These are phyloP conservation scores for Tothia fuscella DNA, from an alignment of 2,329 filamentous ascomycete genomes.

Conservation along the genomic window DNA sequence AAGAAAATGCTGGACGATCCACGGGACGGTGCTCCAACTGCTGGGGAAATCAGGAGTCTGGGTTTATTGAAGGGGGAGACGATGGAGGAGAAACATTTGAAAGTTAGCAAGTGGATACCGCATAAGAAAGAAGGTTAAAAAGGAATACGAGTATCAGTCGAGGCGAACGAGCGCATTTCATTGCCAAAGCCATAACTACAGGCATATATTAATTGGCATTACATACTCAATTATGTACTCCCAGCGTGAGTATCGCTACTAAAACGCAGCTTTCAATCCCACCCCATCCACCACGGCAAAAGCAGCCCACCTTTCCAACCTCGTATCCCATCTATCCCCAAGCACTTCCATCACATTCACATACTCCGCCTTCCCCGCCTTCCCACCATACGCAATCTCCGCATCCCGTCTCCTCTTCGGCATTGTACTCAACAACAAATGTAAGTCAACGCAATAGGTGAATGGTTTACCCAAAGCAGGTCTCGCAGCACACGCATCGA, in stretches of 20 bases:
- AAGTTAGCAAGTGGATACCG: conserved; percentile 13
- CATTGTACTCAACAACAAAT: conserved; percentile 28
- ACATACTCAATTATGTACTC: too few relatives aligned
- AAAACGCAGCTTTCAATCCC: neutral
- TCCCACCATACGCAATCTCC: conserved; percentile 18
- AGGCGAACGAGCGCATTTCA: too few relatives aligned
- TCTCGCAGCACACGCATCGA: conserved; percentile 24
- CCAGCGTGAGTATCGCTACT: too few relatives aligned
- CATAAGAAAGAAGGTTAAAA: conserved; percentile 3
- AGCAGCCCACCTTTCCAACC: conserved; percentile 27
- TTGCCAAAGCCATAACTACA: too few relatives aligned
- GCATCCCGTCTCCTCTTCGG: conserved; percentile 26
- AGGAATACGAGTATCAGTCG: neutral
- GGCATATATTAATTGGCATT: too few relatives aligned
- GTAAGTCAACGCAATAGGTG: conserved; percentile 25
- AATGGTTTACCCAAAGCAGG: conserved; percentile 29
- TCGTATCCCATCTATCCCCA: conserved; percentile 25
- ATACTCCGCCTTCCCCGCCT: conserved; percentile 15
- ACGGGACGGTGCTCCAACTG: conserved; percentile 69
- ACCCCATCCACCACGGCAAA: conserved; percentile 5
- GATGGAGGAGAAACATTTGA: conserved; percentile 57
- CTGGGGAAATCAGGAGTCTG: conserved; percentile 76
- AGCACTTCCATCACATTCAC: conserved; percentile 33
- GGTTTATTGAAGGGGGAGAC: conserved; percentile 66
- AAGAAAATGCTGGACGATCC: conserved; percentile 64